Conservation (phyloP, 2,329 filamentous ascomycete species). For the Phoma sp. region DNA sequence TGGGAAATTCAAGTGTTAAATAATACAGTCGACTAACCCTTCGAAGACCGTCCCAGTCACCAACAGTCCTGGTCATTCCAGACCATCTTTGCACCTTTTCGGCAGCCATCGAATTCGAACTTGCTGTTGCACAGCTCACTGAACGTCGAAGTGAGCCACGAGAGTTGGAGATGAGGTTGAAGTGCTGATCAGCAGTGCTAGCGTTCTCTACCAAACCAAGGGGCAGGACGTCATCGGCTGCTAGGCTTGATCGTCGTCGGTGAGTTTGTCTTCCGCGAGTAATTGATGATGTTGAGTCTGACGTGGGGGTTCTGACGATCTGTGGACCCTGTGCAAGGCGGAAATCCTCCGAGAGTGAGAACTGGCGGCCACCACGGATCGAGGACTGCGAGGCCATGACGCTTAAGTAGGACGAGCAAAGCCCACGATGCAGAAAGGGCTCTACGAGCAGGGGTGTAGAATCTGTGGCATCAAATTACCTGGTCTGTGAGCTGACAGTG, state of each 20-base stretch:
- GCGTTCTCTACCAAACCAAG: conserved; percentile 2
- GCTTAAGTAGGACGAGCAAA: conserved; percentile 26
- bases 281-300: conserved; percentile 5
- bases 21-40: conserved; percentile 45
- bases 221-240: conserved; percentile 5
- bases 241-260: conserved; percentile 5
- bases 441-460: conserved; percentile 18
- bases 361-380: conserved; percentile 22
- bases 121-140: conserved; percentile 23
- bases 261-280: conserved; percentile 16
- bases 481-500: conserved; percentile 29
- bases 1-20: conserved; percentile 4
- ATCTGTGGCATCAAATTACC: conserved; percentile 27
- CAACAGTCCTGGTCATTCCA: conserved; percentile 39
- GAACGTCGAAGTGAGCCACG: conserved; percentile 21
- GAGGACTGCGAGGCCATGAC: conserved; percentile 28
- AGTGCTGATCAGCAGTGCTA: neutral
- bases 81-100: conserved; percentile 41
- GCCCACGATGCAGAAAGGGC: conserved; percentile 20
- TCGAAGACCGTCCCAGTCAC: conserved; percentile 54
- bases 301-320: neutral
- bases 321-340: neutral
- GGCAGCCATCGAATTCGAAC: conserved; percentile 28
- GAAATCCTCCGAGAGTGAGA: neutral
- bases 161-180: neutral